Conservation (phyloP, 2,329 filamentous ascomycete species). For the Verticillium tricorpus region DNA sequence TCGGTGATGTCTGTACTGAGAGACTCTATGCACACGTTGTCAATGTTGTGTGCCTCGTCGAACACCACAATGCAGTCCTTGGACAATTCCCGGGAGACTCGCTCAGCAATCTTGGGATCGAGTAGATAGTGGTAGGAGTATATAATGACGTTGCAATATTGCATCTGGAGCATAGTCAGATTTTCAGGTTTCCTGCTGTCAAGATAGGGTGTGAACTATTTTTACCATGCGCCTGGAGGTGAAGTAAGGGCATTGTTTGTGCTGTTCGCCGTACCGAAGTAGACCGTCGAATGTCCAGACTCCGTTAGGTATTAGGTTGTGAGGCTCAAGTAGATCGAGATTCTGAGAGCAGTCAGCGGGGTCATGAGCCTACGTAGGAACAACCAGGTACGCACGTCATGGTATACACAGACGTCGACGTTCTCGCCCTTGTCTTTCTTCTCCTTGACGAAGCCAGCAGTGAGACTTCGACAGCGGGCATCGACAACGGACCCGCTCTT, state of each 20-base stretch:
- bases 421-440: slow-evolving; percentile 95
- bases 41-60: slow-evolving; percentile 98
- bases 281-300: slow-evolving; percentile 94
- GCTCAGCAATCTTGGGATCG: slow-evolving; percentile 94
- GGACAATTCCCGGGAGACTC: slow-evolving; percentile 90
- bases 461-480: slow-evolving; percentile 90
- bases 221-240: slow-evolving; percentile 86
- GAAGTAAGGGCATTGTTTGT: slow-evolving; percentile 98
- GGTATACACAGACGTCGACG: slow-evolving; percentile 91
- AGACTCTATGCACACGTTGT: slow-evolving; percentile 98
- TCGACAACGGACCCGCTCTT: slow-evolving; percentile 94
- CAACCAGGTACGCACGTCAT: slow-evolving; percentile 60
- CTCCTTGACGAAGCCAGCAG: slow-evolving; percentile 94
- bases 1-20: slow-evolving; percentile 96
- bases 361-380: neutral
- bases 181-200: neutral
- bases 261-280: slow-evolving; percentile 82
- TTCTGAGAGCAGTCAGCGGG: slow-evolving; percentile 50
- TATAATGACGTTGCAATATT: slow-evolving; percentile 98
- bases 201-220: slow-evolving; percentile 15
- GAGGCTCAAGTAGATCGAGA: slow-evolving; percentile 87
- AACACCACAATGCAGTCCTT: slow-evolving; percentile 99
- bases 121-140: slow-evolving; percentile 99
- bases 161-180: slow-evolving; percentile 61
- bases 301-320: slow-evolving; percentile 89